phyloP scores from a whole-genome alignment of 2,329 filamentous ascomycete genomes.

The Phyllosticta citriasiana region DNA sequence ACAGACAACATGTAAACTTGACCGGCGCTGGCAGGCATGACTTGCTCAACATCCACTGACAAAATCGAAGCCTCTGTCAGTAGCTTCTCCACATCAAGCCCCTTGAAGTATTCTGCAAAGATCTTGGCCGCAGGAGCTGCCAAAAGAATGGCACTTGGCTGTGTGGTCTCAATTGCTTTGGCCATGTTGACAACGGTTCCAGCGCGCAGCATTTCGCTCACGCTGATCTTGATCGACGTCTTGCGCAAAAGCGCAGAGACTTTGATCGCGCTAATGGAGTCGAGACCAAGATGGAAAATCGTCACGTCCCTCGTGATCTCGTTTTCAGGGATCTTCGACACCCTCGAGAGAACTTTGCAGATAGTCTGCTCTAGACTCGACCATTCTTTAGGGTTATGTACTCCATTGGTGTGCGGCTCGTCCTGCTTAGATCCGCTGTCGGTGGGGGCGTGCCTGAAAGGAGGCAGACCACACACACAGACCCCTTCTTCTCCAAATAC shows the following conservation, averaged over 20 bases:
- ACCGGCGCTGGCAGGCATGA: conserved; percentile 64
- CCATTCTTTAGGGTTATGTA: conserved; percentile 15
- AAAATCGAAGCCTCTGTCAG: conserved; percentile 34
- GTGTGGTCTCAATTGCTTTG: conserved; percentile 18
- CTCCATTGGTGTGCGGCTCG: not conserved
- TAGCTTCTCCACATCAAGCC: conserved; percentile 30
- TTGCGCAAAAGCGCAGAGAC: conserved; percentile 61
- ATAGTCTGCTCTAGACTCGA: conserved; percentile 31
- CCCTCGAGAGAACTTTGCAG: conserved; percentile 37
- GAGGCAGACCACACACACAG: conserved; percentile 55
- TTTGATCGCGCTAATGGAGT: conserved; percentile 88
- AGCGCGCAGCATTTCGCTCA: conserved; percentile 61
- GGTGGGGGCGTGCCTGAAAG: conserved; percentile 23
- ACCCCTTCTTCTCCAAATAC: conserved; percentile 42
- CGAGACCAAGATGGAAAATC: conserved; percentile 76
- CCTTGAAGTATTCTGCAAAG: conserved; percentile 19
- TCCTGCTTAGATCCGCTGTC: not conserved
- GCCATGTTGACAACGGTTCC: conserved; percentile 58
- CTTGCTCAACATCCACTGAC: conserved; percentile 38
- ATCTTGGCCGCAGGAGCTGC: not conserved
- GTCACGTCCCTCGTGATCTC: conserved; percentile 53
- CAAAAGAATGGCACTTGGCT: not conserved
- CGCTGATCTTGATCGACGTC: conserved; percentile 50
- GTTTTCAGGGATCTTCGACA: conserved; percentile 50
- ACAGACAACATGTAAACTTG: conserved; percentile 72